Percentiles rank a stretch among this genome's conserved stretches.
phyloP scores from a whole-genome alignment of 2,329 filamentous ascomycete species.

The Fusarium sp. region DNA sequence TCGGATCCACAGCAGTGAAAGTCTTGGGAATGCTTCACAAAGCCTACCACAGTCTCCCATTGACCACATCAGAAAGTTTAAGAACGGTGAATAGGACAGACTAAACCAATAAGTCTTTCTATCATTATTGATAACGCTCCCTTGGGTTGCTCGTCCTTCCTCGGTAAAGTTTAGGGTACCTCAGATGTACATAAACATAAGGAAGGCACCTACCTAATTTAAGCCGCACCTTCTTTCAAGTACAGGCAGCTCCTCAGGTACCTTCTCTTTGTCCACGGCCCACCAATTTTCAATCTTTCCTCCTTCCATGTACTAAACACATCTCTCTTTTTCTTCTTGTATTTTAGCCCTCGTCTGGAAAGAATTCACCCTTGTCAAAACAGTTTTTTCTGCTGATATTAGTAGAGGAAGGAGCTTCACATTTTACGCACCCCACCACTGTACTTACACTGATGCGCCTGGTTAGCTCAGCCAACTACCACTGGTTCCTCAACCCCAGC shows the following conservation, averaged over 20 bases:
- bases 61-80: background rate
- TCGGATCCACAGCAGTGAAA: background rate
- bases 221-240: background rate
- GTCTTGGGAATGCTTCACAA: no score
- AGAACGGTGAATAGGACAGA: no score
- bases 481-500: background rate
- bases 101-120: no score
- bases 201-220: background rate
- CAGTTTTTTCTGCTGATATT: background rate
- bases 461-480: background rate
- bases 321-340: no score
- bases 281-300: background rate
- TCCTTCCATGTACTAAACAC: no score
- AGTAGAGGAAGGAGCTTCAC: no score
- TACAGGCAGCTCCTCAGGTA: background rate
- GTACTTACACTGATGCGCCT: background rate
- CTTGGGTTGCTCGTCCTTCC: background rate
- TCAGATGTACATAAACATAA: background rate
- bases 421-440: background rate
- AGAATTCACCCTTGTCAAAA: background rate
- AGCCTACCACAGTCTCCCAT: no score
- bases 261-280: no score
- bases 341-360: no score
- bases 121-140: no score
- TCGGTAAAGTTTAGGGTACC: no score